These are phyloP conservation scores for Populus hybrid DNA, from an alignment of 441 rosid genomes.

Conservation along the genomic window DNA sequence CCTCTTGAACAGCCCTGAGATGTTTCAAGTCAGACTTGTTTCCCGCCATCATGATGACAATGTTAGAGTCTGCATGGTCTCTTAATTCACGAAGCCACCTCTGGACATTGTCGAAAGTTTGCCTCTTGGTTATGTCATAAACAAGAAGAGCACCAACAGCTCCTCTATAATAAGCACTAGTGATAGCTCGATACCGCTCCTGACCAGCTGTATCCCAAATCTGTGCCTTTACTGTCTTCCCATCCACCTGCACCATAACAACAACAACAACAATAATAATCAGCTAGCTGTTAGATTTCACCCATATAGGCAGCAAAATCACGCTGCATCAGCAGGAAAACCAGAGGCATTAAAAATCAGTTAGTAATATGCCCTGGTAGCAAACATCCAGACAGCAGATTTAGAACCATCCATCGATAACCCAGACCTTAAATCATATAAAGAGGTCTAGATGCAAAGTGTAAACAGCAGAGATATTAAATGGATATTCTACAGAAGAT, in stretches of 20 bases:
- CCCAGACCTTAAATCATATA: not conserved
- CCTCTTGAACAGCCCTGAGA: conserved; percentile 70
- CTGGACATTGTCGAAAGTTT: conserved; percentile 76
- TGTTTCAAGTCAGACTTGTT: conserved; percentile 87
- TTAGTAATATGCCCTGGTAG: no score
- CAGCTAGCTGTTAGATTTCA: not conserved
- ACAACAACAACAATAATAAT: not conserved
- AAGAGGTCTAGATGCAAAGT: no score
- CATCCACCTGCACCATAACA: conserved; percentile 56
- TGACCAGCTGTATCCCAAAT: conserved; percentile 99
- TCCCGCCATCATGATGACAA: conserved; percentile 95
- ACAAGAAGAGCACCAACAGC: conserved; percentile 68
- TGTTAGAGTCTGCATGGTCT: conserved; percentile 94
- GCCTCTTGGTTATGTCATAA: conserved; percentile 32
- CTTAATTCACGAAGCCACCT: conserved; percentile 92
- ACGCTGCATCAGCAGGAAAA: not conserved
- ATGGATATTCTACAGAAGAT: no score
- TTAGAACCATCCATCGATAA: not conserved
- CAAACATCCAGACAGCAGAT: no score
- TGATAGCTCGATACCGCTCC: conserved; percentile 89
- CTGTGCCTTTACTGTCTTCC: conserved; percentile 94
- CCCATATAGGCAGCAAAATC: not conserved
- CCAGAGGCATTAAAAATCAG: not conserved
- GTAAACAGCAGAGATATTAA: not conserved
- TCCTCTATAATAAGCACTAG: conserved; percentile 95